A percentile compares a stretch with the other conserved stretches of the same genome.
Conservation (phyloP, 2,329 filamentous ascomycete genomes). For the Fusarium humuli region DNA sequence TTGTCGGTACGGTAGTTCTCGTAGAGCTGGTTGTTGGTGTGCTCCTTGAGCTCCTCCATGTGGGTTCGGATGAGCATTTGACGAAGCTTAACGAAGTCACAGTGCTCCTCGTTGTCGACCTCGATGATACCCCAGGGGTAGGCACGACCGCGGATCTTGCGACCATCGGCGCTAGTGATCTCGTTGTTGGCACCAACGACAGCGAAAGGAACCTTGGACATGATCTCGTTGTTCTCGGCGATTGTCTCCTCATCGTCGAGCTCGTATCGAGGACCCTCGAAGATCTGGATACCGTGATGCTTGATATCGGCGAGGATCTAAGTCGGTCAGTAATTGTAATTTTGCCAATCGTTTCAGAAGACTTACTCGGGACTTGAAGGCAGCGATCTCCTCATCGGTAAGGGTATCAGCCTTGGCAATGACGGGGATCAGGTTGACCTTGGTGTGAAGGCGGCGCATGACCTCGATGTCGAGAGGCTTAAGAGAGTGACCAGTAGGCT, state of each 20-base stretch:
- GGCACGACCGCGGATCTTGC: constrained; percentile 93
- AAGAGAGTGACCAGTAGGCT: constrained; percentile 96
- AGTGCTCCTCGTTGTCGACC: constrained; percentile 99
- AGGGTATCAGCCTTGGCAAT: constrained; percentile 99
- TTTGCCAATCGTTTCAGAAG: too few relatives aligned
- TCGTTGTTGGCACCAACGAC: constrained; percentile 97
- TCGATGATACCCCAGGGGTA: constrained; percentile 99
- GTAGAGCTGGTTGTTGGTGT: constrained; percentile 98
- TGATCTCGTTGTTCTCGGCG: constrained; percentile 99
- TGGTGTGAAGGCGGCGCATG: constrained; percentile 99
- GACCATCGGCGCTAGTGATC: constrained; percentile 89
- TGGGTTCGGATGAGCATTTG: constrained; percentile 99
- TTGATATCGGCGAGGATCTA: constrained; percentile 97
- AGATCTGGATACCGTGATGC: constrained; percentile 98
- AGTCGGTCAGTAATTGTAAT: constrained; percentile 21
- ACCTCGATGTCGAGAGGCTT: constrained; percentile 99
- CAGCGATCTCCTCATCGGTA: constrained; percentile 93
- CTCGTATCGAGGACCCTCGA: constrained; percentile 97
- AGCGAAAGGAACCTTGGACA: constrained; percentile 99
- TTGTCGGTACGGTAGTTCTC: constrained; percentile 99
- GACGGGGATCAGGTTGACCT: constrained; percentile 99
- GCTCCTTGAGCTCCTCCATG: constrained; percentile 99
- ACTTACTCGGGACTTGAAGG: constrained; percentile 96
- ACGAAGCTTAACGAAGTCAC: constrained; percentile 99
- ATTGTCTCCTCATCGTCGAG: constrained; percentile 99